Base-by-base conservation (phyloP, 176 grass and related monocot genomes). In the Rhynchospora tenuis region DNA sequence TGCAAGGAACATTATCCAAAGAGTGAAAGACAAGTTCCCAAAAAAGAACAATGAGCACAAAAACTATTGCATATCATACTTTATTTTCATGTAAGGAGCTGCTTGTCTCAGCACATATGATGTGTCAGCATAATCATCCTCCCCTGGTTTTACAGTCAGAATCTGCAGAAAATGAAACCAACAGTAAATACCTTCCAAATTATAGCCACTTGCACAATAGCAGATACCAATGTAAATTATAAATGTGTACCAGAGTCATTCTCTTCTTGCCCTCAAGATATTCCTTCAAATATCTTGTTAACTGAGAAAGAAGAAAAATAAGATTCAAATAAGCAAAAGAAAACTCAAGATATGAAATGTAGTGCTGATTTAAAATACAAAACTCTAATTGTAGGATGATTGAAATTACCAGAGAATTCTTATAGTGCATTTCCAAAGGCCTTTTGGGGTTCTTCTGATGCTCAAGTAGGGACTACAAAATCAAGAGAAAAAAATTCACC, bases 21-120 rank as follows among this genome's bases (percentile, higher is more conserved):
- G 48, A 47, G 28, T 29, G 47, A 75, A 51, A 75, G 12, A 28
- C 43, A 58, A 13, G 45, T 19, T 3, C 27, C 56, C 7, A 80
- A 38, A 61, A 51, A n/a, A 42, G 17, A 64, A 64, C 33, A 23
- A 60, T 51, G 46, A 27, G 26, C 7, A 82, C 3, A 16, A 66
- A 79, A 58, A 62, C 66, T 33, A 61, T 62, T 43, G 23, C 16
- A 52, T 27, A 54, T 60, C 43, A 27, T 94, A 97, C 94, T 89
- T 97, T 84, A 97, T 94, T 97, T 94, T 97, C 94, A 97, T 97
- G 85, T 94, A 97, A 46, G 92, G 94, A 85, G 94, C 94, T 91
- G 94, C 94, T 81, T 97, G 92, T 92, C 94, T 94, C 38, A 97
- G 85, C 64, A 97, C 87, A 94, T 89, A 97, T 72, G 94, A 94